Percentiles rank a stretch among this genome's conserved stretches.
Evolutionary conservation across 176 grass and related monocot genomes (phyloP).

Genomic region (Bonia amplexicaulis): DNA sequence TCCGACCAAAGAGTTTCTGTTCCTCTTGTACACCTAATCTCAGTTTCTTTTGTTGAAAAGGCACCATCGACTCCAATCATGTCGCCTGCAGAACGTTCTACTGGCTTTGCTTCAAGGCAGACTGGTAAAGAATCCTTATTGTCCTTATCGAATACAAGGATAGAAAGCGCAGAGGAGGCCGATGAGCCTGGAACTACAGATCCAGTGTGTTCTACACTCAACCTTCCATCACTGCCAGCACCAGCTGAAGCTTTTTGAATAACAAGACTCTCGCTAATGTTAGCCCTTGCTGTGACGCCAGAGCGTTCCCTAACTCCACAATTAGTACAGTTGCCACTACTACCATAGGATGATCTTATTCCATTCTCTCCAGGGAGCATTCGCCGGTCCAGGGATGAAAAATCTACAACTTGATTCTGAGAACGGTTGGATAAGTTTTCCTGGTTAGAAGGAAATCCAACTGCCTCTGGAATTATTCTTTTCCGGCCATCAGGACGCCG

Average conservation of each 20-base stretch:
- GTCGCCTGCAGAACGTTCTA: conserved; percentile 67
- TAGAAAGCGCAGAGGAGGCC: conserved; percentile 44
- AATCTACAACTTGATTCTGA: conserved; percentile 54
- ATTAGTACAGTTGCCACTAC: conserved; percentile 45
- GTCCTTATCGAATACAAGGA: conserved; percentile 49
- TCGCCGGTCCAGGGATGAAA: conserved; percentile 57
- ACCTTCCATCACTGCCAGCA: conserved; percentile 43
- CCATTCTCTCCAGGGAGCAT: conserved; percentile 43
- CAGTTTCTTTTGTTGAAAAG: conserved; percentile 73
- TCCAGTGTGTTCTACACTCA: conserved; percentile 58
- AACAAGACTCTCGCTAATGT: conserved; percentile 74
- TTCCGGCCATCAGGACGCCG: conserved; percentile 88
- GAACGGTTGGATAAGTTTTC: conserved; percentile 51
- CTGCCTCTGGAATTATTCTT: conserved; percentile 98
- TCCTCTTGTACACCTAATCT: conserved; percentile 67
- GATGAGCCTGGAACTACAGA: conserved; percentile 38
- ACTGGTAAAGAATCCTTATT: conserved; percentile 49
- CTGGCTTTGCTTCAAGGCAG: conserved; percentile 66
- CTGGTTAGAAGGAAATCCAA: conserved; percentile 76
- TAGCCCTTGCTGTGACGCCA: conserved; percentile 75
- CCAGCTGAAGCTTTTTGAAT: conserved; percentile 64
- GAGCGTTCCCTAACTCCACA: conserved; percentile 57
- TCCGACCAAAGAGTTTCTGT: conserved; percentile 82
- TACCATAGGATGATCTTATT: conserved; percentile 47
- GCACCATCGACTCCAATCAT: conserved; percentile 52